Evolutionary conservation across 495 filamentous ascomycete species (phyloP).

Genomic region (Penicillium lagena): DNA sequence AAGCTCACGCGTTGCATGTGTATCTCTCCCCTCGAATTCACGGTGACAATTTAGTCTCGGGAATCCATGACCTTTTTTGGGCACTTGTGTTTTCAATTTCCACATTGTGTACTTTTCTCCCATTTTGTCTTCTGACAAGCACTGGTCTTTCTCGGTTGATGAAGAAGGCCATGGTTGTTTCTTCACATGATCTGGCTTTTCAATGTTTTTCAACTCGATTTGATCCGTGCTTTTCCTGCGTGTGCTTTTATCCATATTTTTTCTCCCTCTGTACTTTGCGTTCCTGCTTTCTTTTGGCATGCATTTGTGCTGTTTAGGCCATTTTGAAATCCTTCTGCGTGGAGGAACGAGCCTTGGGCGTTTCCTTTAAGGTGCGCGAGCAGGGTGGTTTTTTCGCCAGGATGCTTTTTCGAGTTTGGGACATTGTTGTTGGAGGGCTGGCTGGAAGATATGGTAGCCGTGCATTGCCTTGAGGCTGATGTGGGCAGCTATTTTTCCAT

Average conservation of each 20-base stretch:
- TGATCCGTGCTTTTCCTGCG: conserved; percentile 1
- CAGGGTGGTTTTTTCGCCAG: too few species aligned
- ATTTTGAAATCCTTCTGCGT: too few species aligned
- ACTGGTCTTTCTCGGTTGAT: too few species aligned
- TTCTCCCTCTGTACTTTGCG: conserved; percentile 7
- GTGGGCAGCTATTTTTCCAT: background rate
- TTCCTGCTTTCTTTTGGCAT: conserved; percentile 1
- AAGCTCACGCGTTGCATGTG: conserved; percentile 17
- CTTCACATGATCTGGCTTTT: conserved; percentile 16
- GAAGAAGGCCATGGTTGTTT: conserved; percentile 12
- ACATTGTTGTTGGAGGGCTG: too few species aligned
- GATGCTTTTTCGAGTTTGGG: too few species aligned
- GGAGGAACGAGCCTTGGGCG: too few species aligned
- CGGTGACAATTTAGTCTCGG: conserved; percentile 5
- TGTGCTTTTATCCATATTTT: background rate
- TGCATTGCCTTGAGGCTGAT: background rate
- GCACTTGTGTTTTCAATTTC: conserved; percentile 6
- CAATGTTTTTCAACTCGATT: conserved; percentile 1
- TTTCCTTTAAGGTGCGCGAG: too few species aligned
- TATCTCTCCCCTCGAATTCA: conserved; percentile 1
- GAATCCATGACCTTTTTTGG: conserved; percentile 1
- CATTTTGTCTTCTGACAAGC: too few species aligned
- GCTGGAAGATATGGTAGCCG: background rate
- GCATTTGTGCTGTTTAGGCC: too few species aligned
- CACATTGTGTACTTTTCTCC: conserved; percentile 6